Evolutionary conservation across 225 moss, liverwort and hornwort species (phyloP), one percentile per base, ranked within the genome.

Genomic region (Neckera pumila): DNA sequence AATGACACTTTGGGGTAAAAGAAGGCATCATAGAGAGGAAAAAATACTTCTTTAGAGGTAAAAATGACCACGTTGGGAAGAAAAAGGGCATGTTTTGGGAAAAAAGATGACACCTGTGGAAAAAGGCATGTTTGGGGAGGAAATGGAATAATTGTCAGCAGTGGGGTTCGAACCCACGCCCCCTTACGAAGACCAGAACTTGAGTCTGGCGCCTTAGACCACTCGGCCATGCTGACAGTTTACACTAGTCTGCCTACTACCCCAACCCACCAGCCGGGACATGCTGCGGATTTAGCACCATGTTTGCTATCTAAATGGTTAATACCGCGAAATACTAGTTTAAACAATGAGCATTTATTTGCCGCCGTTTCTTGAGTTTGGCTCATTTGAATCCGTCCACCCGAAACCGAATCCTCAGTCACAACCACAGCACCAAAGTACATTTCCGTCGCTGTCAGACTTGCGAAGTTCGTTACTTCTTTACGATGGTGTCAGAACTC

Each of bases 111-210:
- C 4, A 5, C 14, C 15, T 6, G 47, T 47, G 36, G 19, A 15
- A 30, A 13, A 27, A 7, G 30, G 14, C 31, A 17, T 33, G 8
- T 38, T 69, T 13, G 22, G 22, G 2, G 12, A 6, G 12, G 3
- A 60, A 8, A 45, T n/a, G n/a, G n/a, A n/a, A n/a, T n/a, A 2
- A 12, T 0, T 88, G 93, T 91, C 90, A 93, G 90, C 90, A 93
- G 90, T 91, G 93, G 93, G 93, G 90, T 93, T 93, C 66, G 93
- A 93, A 91, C 93, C 91, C 93, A 93, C 88, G 93, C 93, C 93
- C 91, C 93, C 91, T 93, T 88, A 72, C 91, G 93, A 91, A 91
- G 91, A 91, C 91, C 93, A 93, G 93, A 93, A 93, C 91, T 93
- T 91, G 90, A 91, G 93, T 91, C 93, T 93, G 91, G 91, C 91